A percentile compares a stretch with the other conserved stretches of the same genome.
Conservation (phyloP, 192 early-diverging fungal species). For the Borealophlyctis nickersoniae region DNA sequence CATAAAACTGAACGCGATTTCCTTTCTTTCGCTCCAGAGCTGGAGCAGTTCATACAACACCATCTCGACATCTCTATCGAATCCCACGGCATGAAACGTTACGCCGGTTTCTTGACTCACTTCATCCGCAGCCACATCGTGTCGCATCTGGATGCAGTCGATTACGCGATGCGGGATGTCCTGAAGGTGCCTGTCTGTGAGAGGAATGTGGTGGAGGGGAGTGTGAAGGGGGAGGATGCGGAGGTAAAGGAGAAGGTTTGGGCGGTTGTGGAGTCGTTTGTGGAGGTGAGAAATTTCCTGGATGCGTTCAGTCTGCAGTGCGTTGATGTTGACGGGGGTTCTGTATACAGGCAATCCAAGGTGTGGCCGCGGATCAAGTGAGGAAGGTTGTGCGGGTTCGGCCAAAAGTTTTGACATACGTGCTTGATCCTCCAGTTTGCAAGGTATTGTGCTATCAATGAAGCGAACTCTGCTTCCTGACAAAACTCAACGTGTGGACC, state of each 20-base stretch:
- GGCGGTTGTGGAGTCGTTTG: background rate
- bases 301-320: no score
- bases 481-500: no score
- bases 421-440: no score
- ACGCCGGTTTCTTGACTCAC: conserved; percentile 19
- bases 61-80: conserved; percentile 5
- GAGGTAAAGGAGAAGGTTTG: background rate
- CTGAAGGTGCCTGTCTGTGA: conserved; percentile 56
- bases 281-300: no score
- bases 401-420: no score
- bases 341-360: no score
- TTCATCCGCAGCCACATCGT: conserved; percentile 17
- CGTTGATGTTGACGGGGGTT: no score
- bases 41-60: conserved; percentile 12
- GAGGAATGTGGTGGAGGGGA: no score
- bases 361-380: no score
- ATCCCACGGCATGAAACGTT: conserved; percentile 5
- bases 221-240: background rate
- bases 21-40: conserved; percentile 15
- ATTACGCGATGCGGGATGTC: conserved; percentile 58
- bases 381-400: no score
- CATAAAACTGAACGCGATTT: background rate
- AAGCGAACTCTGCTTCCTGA: no score
- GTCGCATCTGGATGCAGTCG: conserved; percentile 47
- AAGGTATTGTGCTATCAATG: no score